Evolutionary conservation across 169 alveolate genomes (phyloP), one percentile per base, ranked within the genome.

Genomic region (Cryptosporidium baileyi): DNA sequence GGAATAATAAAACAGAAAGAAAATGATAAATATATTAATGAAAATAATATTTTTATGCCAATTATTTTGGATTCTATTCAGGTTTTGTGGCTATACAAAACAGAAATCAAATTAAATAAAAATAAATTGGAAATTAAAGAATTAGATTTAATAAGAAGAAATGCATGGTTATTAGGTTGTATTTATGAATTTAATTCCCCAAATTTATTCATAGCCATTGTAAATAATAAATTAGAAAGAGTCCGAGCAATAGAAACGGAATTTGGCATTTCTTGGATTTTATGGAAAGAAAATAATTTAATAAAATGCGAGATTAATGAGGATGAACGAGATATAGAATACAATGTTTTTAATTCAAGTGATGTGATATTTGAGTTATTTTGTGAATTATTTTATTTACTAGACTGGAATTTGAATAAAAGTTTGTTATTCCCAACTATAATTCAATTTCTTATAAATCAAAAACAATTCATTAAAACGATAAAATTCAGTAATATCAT

Each of bases 321-420:
- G 28, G 85, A 57, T 32, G 26, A 24, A 6, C 15, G n/a, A 17
- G 67, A 47, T 11, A 11, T 32, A 19, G 85, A 54, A 9, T 36
- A 74, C 38, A 57, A 28, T 28, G 59, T 54, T 52, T 6, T 74
- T 7, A 67, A 74, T 6, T 74, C 85, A 40, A 74, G 74, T 7
- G 54, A 34, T 52, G 22, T 74, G 0, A 60, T 74, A 22, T 74
- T 74, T 51, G 85, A 74, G n/a, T 57, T 74, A 41, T n/a, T 74
- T 13, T 74, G 85, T 13, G 65, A 51, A 28, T 57, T 74, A 9
- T 74, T 26, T 32, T 74, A 74, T 57, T 26, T 3, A 3, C 13
- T 74, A 30, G 85, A 74, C 43, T 74, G 85, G 85, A 74, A 74
- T 41, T 24, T 74, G 28, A 57, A 57, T 57, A 74, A 74, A 54